Evolutionary conservation across 129 eudicot genomes (phyloP), one percentile per base, ranked within the genome.

Genomic region (Chrysanthemum seticuspe): DNA sequence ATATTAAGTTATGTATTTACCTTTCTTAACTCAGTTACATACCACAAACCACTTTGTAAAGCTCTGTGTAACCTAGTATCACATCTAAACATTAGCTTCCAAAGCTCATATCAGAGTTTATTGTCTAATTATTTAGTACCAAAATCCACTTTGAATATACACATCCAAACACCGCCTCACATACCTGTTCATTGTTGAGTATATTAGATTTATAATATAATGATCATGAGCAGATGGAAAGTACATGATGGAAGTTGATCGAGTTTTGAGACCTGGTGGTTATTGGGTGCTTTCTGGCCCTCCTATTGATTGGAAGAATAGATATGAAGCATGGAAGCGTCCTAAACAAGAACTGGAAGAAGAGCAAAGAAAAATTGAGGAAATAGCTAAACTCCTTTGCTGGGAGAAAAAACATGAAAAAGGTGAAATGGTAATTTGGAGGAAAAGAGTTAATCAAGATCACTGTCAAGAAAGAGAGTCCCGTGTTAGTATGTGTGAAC

Each of bases 241-340:
- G 60, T 71, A 68, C 77, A 48, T 81, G 85, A 76, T 78, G 76
- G 73, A 64, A 71, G 65, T 71, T 71, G 81, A 71, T 16, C 62
- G 77, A 31, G 53, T 81, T 27, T 36, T 83, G 53, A 79, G 84
- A 63, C 87, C 82, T 29, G 88, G 85, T 45, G 88, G 85, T 34
- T 84, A 73, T 27, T 84, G 82, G 82, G 79, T 80, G 65, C 82
- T 84, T 80, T 83, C 87, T 2, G 87, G 85, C 40, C 83, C 83
- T n/a, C 88, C 85, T 6, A 73, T 84, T 66, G 73, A 74, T 70
- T 84, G 83, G 85, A 80, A 49, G 78, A 57, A 13, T 23, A 74
- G 77, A 51, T 73, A 76, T 58, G 52, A 68, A 73, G 75, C 70
- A 49, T 84, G 82, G 85, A 51, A 73, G 65, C 85, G 73, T 76